Base-by-base conservation (phyloP, 2,329 filamentous ascomycete species). In the Chrysoporthe deuterocubensis region DNA sequence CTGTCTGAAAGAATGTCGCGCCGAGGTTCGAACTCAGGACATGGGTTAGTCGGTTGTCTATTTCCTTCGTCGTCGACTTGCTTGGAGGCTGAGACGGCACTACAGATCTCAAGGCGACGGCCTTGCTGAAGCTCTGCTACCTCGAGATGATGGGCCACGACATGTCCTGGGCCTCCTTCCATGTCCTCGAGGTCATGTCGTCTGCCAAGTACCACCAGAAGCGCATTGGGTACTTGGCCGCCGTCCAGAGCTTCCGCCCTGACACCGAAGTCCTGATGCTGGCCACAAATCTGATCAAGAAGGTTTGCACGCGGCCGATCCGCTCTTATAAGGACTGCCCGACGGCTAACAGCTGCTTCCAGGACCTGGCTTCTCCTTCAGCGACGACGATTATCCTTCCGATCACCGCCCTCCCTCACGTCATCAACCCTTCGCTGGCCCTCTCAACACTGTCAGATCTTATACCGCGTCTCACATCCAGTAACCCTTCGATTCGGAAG, bases 141-240 rank as follows among this genome's bases (percentile, higher is more conserved):
- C 88, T 99, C 72, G 96, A 99, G 79, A 99, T 99, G 96, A 94
- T 98, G 73, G 96, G 96, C 16, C 92, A 98, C 78, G 96, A 98
- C 80, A 99, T 99, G 96, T 97, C 95, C 3, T 99, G 96, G 96
- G 96, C 96, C 4, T 94, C 94, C 14, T 99, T 99, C 81, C 93
- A 99, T 78, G 95, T 98, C 64, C 90, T 99, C 60, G 96, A 99
- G 82, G 96, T 99, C 81, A 99, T 99, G 96, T 97, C 94, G 48
- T 97, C 93, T 50, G 85, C 91, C 60, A 98, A 97, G 78, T 97
- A 97, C 78, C 87, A 94, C 73, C 95, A 97, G 80, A 99, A 99
- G 81, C 88, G 95, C 72, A 93, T 97, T 57, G 96, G 95, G 67
- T 99, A 99, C 78, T 85, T 99, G 26, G 95, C 92, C 16, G 96